Percentiles rank a stretch among this genome's conserved stretches.
phyloP scores from a whole-genome alignment of 2,329 filamentous ascomycete species.

The Beauveria bassiana region DNA sequence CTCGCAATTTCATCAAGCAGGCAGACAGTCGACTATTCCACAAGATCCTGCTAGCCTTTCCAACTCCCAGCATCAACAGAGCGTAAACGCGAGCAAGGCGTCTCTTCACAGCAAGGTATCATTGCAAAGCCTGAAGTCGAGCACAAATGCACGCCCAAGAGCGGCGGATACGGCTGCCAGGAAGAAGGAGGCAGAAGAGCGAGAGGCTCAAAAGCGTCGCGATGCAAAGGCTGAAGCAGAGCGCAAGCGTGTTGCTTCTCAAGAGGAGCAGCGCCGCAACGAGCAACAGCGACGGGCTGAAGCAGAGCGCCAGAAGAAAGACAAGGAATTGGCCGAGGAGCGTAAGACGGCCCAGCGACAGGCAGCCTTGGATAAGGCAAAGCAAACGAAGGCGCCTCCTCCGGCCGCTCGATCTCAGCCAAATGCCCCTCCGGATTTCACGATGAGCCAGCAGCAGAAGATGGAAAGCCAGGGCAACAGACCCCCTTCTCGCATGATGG shows the following conservation, averaged over 20 bases:
- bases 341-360: constrained; percentile 61
- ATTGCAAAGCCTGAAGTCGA: constrained; percentile 53
- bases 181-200: constrained; percentile 80
- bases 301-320: constrained; percentile 52
- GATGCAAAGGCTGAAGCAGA: constrained; percentile 78
- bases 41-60: constrained; percentile 35
- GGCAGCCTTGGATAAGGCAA: constrained; percentile 55
- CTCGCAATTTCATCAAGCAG: constrained; percentile 51
- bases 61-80: constrained; percentile 34
- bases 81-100: constrained; percentile 60
- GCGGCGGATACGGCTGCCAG: constrained; percentile 68
- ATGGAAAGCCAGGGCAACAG: constrained; percentile 30
- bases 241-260: constrained; percentile 59
- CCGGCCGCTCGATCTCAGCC: constrained; percentile 50
- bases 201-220: constrained; percentile 67
- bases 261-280: constrained; percentile 57
- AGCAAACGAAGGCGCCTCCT: constrained; percentile 55
- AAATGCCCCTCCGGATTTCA: constrained; percentile 41
- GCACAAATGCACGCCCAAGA: constrained; percentile 59
- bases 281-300: constrained; percentile 54
- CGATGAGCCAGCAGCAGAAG: constrained; percentile 21
- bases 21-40: constrained; percentile 47
- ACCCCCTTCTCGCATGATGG: constrained; percentile 51
- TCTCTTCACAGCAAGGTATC: constrained; percentile 54
- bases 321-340: constrained; percentile 54